A percentile compares a stretch with the other conserved stretches of the same genome.
These are phyloP conservation scores for Albifimbria verrucaria DNA, from an alignment of 2,329 filamentous ascomycete genomes.

Conservation along the genomic window DNA sequence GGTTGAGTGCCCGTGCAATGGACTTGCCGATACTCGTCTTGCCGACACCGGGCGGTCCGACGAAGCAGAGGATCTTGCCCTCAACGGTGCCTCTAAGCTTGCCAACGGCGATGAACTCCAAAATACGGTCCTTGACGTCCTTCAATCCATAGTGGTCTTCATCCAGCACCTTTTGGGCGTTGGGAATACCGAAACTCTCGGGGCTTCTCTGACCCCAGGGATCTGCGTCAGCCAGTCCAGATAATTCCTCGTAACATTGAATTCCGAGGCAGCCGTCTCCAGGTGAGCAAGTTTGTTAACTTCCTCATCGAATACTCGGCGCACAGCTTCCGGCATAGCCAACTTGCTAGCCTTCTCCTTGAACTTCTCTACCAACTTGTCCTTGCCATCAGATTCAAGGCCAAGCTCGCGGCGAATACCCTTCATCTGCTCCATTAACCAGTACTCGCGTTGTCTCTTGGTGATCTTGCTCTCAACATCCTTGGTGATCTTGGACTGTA, in stretches of 20 bases:
- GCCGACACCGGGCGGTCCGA: conserved; percentile 93
- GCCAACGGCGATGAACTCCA: conserved; percentile 97
- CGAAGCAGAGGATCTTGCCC: conserved; percentile 97
- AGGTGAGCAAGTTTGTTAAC: conserved; percentile 95
- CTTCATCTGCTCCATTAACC: conserved; percentile 99
- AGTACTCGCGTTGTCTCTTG: conserved; percentile 96
- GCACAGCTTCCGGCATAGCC: conserved; percentile 94
- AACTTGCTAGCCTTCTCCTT: conserved; percentile 91
- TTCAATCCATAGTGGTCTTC: conserved; percentile 97
- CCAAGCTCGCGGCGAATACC: conserved; percentile 93
- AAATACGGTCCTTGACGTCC: conserved; percentile 96
- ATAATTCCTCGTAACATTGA: conserved; percentile 98
- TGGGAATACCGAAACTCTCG: conserved; percentile 93
- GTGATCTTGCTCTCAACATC: conserved; percentile 97
- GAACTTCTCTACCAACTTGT: conserved; percentile 96
- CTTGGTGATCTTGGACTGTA: conserved; percentile 96
- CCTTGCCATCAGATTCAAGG: conserved; percentile 95
- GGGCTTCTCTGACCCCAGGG: conserved; percentile 94
- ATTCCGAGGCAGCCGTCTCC: conserved; percentile 93
- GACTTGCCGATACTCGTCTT: conserved; percentile 99
- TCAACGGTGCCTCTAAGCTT: conserved; percentile 96
- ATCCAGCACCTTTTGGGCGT: conserved; percentile 86
- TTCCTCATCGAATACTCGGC: conserved; percentile 97
- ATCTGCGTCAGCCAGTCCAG: conserved; percentile 98
- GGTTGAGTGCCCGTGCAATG: conserved; percentile 88